Base-by-base conservation (phyloP, 805 yeast species). In the Debaryomyces maramus region DNA sequence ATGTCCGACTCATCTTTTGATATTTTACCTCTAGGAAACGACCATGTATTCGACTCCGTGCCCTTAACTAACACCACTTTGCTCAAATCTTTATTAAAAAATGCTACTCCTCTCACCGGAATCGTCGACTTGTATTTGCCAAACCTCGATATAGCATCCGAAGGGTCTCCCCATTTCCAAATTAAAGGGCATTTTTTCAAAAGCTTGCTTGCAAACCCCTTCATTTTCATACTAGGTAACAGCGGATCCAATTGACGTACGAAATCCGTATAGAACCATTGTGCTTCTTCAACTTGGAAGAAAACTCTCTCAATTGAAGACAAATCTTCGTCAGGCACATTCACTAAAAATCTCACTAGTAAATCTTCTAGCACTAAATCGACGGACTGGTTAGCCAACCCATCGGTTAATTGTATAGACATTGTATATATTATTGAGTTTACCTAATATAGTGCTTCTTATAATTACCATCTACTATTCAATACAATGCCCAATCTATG, bases 211-310 rank as follows among this genome's bases (percentile, higher is more conserved):
- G 90, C 81, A 59, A 93, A 90, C 6, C 75, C 64, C 58, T 84
- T 85, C 78, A 89, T 81, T 55, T 83, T 85, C 70, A 90, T 66
- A 2, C 77, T 58, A 1, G 97, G 98, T 43, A 91, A 70, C 22
- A 72, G 61, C 3, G 93, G 90, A 58, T 88, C 85, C 52, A 83
- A 65, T 24, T 75, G 77, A 24, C 90, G 75, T 9, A 84, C 73
- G 53, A 84, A 90, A 63, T 93, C 99, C 36, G 85, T 77, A 63
- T 90, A 93, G 58, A 86, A 93, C 99, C 99, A 93, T 51, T 89
- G 97, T 2, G 99, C 99, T 62, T 93, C 98, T 69, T 93, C 99
- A 30, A 93, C 83, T 59, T 90, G 96, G 67, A 93, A 93, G 55
- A 89, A 78, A 18, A 90, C 85, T 56, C 99, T 74, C 45, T 67